Base-by-base conservation (phyloP, 305 asterid species). In the Monarda citriodora region DNA sequence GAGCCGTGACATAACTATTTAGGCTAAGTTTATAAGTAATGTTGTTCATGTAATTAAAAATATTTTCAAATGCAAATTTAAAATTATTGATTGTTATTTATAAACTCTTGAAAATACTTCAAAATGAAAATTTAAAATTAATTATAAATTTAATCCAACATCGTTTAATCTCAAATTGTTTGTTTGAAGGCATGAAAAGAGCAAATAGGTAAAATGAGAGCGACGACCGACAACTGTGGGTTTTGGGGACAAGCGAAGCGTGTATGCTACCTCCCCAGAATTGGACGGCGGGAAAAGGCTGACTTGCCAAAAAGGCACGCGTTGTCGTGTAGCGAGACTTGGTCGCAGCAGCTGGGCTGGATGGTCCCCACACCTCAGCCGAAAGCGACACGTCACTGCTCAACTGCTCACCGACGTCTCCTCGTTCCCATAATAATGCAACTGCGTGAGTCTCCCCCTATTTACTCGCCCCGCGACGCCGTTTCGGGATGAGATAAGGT, bases 281-380 rank as follows among this genome's bases (percentile, higher is more conserved):
- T 3, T 61, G 59, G 65, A 18, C 67, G 70, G 70, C 58, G 40
- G 31, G 6, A 61, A 42, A 48, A 16, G 23, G 49, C 37, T 56
- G 76, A 63, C 53, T 18, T 29, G 5, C 74, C 65, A 53, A 86
- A 85, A 83, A 83, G 95, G 72, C 29, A 0, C 32, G 9, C 61
- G 81, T 83, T 86, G 91, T 72, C 75, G 10, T 58, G 67, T 74
- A 63, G 83, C 56, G 57, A 13, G 75, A 66, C 77, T 68, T 53
- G 74, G 74, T 77, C 74, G 31, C 44, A 40, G 16, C 64, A 9
- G 32, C n/a, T n/a, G n/a, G n/a, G n/a, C n/a, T 34, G 12, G 10
- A 74, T 66, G 79, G 82, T 55, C 72, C 76, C 72, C 74, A 71
- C 25, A 12, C 15, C 34, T 3, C 21, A 29, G 13, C 1, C 54